A percentile compares a stretch with the other conserved stretches of the same genome.
phyloP scores from a whole-genome alignment of 352 stramenopile species.

The Phytopythium vexans region DNA sequence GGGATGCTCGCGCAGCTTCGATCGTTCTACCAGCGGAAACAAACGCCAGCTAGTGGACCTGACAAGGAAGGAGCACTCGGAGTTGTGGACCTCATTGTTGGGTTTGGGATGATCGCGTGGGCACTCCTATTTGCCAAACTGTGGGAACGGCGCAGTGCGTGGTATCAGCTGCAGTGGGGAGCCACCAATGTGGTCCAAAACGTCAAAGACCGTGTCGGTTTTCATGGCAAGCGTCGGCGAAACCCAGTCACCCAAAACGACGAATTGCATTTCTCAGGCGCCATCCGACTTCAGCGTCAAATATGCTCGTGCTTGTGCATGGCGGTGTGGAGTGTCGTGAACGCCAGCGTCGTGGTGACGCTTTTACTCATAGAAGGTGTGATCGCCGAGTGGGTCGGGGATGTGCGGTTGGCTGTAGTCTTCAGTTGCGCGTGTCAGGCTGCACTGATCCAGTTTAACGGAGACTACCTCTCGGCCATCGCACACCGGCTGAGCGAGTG shows the following conservation, averaged over 20 bases:
- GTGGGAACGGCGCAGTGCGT: conserved; percentile 57
- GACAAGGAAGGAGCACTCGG: conserved; percentile 6
- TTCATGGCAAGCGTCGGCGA: conserved; percentile 15
- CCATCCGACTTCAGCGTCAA: no score
- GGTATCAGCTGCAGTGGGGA: conserved; percentile 64
- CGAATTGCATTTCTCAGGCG: background rate
- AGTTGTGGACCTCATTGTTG: conserved; percentile 13
- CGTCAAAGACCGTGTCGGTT: conserved; percentile 20
- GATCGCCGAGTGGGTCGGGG: background rate
- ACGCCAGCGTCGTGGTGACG: no score
- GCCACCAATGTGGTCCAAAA: conserved; percentile 12
- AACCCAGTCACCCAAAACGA: conserved; percentile 28
- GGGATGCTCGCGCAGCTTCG: conserved; percentile 12
- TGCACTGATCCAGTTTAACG: conserved; percentile 23
- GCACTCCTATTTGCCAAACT: conserved; percentile 47
- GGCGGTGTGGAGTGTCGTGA: conserved; percentile 2
- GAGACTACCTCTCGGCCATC: conserved; percentile 18
- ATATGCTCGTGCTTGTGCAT: conserved; percentile 25
- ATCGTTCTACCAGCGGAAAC: conserved; percentile 22
- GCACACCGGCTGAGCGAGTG: conserved; percentile 26
- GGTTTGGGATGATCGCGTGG: conserved; percentile 35
- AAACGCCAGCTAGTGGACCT: background rate
- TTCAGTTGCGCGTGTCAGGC: conserved; percentile 22
- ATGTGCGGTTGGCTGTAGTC: conserved; percentile 25
- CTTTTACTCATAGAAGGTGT: no score